A percentile compares a stretch with the other conserved stretches of the same genome.
These are phyloP conservation scores for Torrubiellomyces zombiae DNA, from an alignment of 2,329 filamentous ascomycete genomes.

Conservation along the genomic window DNA sequence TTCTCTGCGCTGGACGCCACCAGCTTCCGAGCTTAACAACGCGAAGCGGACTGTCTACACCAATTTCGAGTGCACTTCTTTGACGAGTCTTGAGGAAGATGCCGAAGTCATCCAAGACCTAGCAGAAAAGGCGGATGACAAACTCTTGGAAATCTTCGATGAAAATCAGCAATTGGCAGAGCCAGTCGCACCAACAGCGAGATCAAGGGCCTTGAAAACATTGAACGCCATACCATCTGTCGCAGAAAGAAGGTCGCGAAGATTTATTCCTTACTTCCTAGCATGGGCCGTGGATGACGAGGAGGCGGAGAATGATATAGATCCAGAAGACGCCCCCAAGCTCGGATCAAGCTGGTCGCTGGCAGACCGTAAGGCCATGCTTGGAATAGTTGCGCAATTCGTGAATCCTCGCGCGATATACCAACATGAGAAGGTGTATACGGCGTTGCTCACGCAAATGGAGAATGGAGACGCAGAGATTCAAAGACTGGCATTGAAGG, in stretches of 20 bases:
- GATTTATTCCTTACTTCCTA: conserved; percentile 72
- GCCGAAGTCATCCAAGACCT: conserved; percentile 34
- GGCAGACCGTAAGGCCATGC: conserved; percentile 68
- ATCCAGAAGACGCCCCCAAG: conserved; percentile 17
- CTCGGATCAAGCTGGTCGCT: conserved; percentile 44
- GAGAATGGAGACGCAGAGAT: conserved; percentile 82
- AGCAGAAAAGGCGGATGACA: conserved; percentile 34
- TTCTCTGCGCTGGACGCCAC: conserved; percentile 36
- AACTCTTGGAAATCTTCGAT: conserved; percentile 48
- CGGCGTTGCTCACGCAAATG: conserved; percentile 57
- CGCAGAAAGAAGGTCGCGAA: conserved; percentile 73
- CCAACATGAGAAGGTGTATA: conserved; percentile 58
- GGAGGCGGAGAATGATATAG: conserved; percentile 16
- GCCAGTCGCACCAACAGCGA: conserved; percentile 36
- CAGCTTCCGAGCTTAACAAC: conserved; percentile 16
- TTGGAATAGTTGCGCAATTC: conserved; percentile 72
- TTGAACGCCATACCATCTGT: conserved; percentile 56
- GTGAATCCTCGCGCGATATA: conserved; percentile 73
- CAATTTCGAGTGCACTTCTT: conserved; percentile 74
- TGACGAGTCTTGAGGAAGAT: conserved; percentile 39
- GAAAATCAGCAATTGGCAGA: conserved; percentile 40
- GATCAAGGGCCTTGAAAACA: conserved; percentile 66
- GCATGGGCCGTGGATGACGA: conserved; percentile 52
- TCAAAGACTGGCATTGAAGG: conserved; percentile 71
- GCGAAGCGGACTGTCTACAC: conserved; percentile 30